Conservation (phyloP, 2,329 filamentous ascomycete genomes). For the Talaromyces sp. region DNA sequence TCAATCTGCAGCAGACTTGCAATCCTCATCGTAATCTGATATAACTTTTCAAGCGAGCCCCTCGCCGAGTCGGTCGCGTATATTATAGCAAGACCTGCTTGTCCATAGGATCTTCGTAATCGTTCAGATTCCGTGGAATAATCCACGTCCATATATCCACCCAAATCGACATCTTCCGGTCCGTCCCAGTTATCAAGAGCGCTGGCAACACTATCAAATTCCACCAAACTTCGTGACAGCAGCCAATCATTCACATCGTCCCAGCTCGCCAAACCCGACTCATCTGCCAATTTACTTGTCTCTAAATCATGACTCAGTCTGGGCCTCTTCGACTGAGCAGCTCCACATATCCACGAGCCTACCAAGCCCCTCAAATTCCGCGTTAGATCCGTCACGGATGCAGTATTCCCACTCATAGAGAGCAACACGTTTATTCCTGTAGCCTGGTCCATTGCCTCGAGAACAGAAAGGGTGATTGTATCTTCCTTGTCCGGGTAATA, state of each 20-base stretch:
- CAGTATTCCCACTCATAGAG: slow-evolving; percentile 34
- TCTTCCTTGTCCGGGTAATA: slow-evolving; percentile 52
- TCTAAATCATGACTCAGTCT: slow-evolving; percentile 37
- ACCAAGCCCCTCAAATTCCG: slow-evolving; percentile 56
- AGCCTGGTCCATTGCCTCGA: slow-evolving; percentile 49
- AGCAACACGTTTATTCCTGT: slow-evolving; percentile 52
- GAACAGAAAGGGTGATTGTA: slow-evolving; percentile 44
- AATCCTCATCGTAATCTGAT: slow-evolving; percentile 48
- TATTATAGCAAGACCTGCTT: slow-evolving; percentile 55
- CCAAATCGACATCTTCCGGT: slow-evolving; percentile 55
- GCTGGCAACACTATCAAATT: slow-evolving; percentile 47
- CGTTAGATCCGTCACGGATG: slow-evolving; percentile 38
- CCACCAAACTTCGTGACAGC: slow-evolving; percentile 46
- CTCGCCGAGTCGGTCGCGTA: slow-evolving; percentile 49
- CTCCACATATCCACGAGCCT: slow-evolving; percentile 60
- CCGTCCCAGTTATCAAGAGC: slow-evolving; percentile 56
- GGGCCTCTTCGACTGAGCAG: slow-evolving; percentile 50
- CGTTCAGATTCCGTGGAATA: background rate
- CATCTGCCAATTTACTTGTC: slow-evolving; percentile 23
- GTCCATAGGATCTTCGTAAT: slow-evolving; percentile 43
- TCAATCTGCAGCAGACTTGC: slow-evolving; percentile 48
- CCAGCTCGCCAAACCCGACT: slow-evolving; percentile 45
- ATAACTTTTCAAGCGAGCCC: slow-evolving; percentile 44
- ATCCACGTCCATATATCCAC: slow-evolving; percentile 44
- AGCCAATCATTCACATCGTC: slow-evolving; percentile 57